Evolutionary conservation across 2,329 filamentous ascomycete species (phyloP), one percentile per base, ranked within the genome.

Genomic region (Trichophyton rubrum): DNA sequence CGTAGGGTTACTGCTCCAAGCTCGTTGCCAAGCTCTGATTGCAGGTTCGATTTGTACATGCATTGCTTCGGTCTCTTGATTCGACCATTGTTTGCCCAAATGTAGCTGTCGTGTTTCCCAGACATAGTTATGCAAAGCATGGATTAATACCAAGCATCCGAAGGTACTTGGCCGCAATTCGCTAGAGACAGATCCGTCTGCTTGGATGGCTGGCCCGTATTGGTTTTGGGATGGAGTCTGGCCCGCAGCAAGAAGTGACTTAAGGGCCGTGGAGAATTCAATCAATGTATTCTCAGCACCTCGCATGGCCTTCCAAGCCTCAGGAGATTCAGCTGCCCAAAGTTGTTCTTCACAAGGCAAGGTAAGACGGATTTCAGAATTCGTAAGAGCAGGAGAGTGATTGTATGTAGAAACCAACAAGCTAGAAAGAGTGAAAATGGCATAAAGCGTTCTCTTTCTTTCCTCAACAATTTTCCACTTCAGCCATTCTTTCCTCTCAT

Each of bases 21-120:
- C 91, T 55, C 87, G 82, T 74, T 96, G 90, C 93, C 93, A 99
- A 6, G 92, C 91, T 71, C 90, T 88, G 63, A 99, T 78, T 1
- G 92, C 92, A 9, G 92, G 92, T 72, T 96, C 91, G 61, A 97
- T 95, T 69, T 96, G 90, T 1, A 88, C 84, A 71, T 96, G 91
- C 90, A 97, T 95, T 65, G 90, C 90, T 66, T 97, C 91, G 0
- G 90, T 95, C 73, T 97, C 92, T 65, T 92, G 87, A 38, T 86
- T 84, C 1, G 90, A 95, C 92, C 92, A 96, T 56, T 90, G 80
- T 64, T 90, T 86, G 67, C 88, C 90, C 67, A 91, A 86, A 67
- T 96, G 91, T 59, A 90, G 81, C 73, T 96, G 91, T 24, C 92
- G 82, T 0, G 91, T 96, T 74, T 97, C 92, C 93, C 93, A 97